Percentiles rank a stretch among this genome's conserved stretches.
phyloP scores from a whole-genome alignment of 148 eudicot species.

The Rhododendron kiyosumense region DNA sequence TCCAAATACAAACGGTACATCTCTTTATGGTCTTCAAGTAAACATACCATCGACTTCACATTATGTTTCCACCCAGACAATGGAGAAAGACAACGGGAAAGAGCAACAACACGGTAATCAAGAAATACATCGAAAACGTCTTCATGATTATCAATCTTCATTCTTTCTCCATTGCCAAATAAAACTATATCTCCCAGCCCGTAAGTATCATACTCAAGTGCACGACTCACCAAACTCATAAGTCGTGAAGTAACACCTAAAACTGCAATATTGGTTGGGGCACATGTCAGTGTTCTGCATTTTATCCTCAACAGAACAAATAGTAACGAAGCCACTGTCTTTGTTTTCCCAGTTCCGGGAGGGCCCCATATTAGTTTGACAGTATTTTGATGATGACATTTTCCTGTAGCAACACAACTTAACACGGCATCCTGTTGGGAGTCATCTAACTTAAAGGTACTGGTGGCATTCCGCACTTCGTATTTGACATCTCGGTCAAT shows the following conservation, averaged over 20 bases:
- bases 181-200: constrained; percentile 62
- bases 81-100: constrained; percentile 34
- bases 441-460: constrained; percentile 25
- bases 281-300: constrained; percentile 45
- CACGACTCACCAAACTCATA: constrained; percentile 9
- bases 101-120: constrained; percentile 30
- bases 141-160: constrained; percentile 39
- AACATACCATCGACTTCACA: neutral
- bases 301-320: constrained; percentile 20
- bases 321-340: constrained; percentile 40
- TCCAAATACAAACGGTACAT: constrained; percentile 33
- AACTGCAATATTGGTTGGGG: constrained; percentile 56
- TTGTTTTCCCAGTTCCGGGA: constrained; percentile 23
- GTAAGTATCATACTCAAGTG: neutral
- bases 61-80: constrained; percentile 38
- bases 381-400: constrained; percentile 30
- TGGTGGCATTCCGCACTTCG: constrained; percentile 4
- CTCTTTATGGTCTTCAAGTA: constrained; percentile 41
- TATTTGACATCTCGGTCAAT: neutral
- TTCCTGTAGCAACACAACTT: constrained; percentile 29
- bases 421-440: constrained; percentile 44
- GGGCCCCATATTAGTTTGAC: constrained; percentile 63
- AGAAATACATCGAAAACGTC: constrained; percentile 47
- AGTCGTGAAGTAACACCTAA: constrained; percentile 31
- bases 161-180: constrained; percentile 40